phyloP scores from a whole-genome alignment of 108 stramenopile genomes.

The Skeletonema marinoi region DNA sequence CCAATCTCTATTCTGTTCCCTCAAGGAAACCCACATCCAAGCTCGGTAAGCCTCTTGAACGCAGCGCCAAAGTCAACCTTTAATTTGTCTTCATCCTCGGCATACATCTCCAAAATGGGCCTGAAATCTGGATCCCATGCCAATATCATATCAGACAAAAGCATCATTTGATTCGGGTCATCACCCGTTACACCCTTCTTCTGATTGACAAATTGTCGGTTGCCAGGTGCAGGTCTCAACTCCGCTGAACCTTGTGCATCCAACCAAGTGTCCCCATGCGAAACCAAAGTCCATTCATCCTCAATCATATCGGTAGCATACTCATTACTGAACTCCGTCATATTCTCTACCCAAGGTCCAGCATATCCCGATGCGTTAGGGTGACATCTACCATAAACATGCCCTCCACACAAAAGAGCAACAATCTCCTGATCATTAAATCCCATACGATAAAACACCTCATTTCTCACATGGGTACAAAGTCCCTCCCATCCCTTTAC shows the following conservation, averaged over 20 bases:
- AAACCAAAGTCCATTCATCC: slow-evolving; percentile 54
- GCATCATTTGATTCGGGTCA: slow-evolving; percentile 70
- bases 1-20: not conserved
- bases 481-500: slow-evolving; percentile 59
- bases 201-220: slow-evolving; percentile 54
- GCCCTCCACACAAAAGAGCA: slow-evolving; percentile 57
- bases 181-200: slow-evolving; percentile 30
- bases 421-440: slow-evolving; percentile 86
- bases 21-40: slow-evolving; percentile 55
- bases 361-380: slow-evolving; percentile 46
- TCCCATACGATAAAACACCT: slow-evolving; percentile 87
- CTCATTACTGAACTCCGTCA: slow-evolving; percentile 62
- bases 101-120: slow-evolving; percentile 61
- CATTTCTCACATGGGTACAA: slow-evolving; percentile 53
- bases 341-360: slow-evolving; percentile 66
- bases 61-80: slow-evolving; percentile 75
- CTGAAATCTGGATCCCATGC: slow-evolving; percentile 59
- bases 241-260: slow-evolving; percentile 46
- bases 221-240: slow-evolving; percentile 51
- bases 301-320: slow-evolving; percentile 59
- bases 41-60: slow-evolving; percentile 73
- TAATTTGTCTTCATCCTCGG: slow-evolving; percentile 72
- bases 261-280: slow-evolving; percentile 45
- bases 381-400: slow-evolving; percentile 70
- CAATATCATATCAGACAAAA: slow-evolving; percentile 67